Conservation (phyloP, 495 filamentous ascomycete species). For the Aspergillus biplanus region DNA sequence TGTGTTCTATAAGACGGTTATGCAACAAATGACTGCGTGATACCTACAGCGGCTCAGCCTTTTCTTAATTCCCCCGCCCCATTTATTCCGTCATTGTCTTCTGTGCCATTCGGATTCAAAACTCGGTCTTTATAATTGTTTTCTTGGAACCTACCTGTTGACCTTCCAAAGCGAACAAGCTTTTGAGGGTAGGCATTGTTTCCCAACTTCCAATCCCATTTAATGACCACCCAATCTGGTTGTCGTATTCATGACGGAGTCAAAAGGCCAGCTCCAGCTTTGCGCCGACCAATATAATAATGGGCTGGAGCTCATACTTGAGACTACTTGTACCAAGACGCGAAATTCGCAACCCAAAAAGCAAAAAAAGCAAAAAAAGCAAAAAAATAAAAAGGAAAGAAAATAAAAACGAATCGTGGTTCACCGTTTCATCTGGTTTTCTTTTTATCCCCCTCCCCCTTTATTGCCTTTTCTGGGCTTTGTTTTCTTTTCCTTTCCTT, state of each 20-base stretch:
- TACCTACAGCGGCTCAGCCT: constrained; percentile 16
- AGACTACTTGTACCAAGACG: constrained; percentile 3
- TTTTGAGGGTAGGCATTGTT: background rate
- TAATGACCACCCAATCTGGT: constrained; percentile 12
- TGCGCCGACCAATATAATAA: constrained; percentile 12
- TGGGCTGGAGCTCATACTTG: constrained; percentile 6
- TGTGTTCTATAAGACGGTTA: constrained; percentile 2
- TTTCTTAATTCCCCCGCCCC: background rate
- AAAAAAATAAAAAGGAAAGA: background rate
- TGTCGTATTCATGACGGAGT: background rate
- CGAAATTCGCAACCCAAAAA: constrained; percentile 9
- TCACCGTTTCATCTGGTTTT: background rate
- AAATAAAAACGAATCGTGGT: background rate
- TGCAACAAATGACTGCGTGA: constrained; percentile 22
- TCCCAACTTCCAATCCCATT: background rate
- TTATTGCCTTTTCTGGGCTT: constrained; percentile 4
- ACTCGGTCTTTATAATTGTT: constrained; percentile 5
- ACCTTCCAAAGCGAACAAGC: constrained; percentile 13
- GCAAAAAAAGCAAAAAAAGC: constrained; percentile 13
- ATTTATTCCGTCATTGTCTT: constrained; percentile 2
- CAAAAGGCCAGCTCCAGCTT: background rate
- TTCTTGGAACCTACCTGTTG: constrained; percentile 6
- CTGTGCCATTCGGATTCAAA: background rate
- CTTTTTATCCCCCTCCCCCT: constrained; percentile 9
- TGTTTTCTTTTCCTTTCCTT: constrained; percentile 5